Evolutionary conservation across 331 rosid species (phyloP).

Genomic region (Acacia concinna): DNA sequence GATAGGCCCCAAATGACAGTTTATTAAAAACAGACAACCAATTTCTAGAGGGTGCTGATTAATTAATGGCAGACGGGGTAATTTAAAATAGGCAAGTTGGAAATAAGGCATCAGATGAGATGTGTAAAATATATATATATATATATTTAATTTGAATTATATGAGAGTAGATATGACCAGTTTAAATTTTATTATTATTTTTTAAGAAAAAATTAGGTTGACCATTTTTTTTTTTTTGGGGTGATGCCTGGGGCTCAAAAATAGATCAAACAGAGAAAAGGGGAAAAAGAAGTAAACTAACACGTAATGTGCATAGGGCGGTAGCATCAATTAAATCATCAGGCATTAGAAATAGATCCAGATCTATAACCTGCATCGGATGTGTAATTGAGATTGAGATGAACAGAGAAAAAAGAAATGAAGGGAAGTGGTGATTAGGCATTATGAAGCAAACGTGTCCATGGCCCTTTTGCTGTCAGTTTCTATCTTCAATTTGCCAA

Average conservation of each 20-base stretch:
- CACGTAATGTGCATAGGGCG: not conserved
- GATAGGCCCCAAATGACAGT: not conserved
- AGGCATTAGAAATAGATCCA: not conserved
- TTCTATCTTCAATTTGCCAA: not conserved
- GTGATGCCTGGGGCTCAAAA: not conserved
- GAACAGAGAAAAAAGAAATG: not conserved
- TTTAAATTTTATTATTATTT: no score
- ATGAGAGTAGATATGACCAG: not conserved
- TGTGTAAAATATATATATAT: not conserved
- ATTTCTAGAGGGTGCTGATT: not conserved
- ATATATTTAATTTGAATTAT: not conserved
- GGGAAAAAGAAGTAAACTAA: not conserved
- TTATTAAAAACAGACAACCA: constrained; percentile 5
- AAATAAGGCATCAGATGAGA: not conserved
- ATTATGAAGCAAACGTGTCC: not conserved
- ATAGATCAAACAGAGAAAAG: not conserved
- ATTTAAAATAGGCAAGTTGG: not conserved
- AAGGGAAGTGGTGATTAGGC: not conserved
- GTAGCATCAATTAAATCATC: not conserved
- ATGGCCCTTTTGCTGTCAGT: not conserved
- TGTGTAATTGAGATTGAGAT: not conserved
- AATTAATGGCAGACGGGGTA: not conserved
- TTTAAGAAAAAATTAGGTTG: no score
- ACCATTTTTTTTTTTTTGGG: not conserved
- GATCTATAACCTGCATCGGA: not conserved